Percentiles rank a stretch among this genome's conserved stretches.
These are phyloP conservation scores for Backusella psychrophila DNA, from an alignment of 192 early-diverging fungal genomes.

Conservation along the genomic window DNA sequence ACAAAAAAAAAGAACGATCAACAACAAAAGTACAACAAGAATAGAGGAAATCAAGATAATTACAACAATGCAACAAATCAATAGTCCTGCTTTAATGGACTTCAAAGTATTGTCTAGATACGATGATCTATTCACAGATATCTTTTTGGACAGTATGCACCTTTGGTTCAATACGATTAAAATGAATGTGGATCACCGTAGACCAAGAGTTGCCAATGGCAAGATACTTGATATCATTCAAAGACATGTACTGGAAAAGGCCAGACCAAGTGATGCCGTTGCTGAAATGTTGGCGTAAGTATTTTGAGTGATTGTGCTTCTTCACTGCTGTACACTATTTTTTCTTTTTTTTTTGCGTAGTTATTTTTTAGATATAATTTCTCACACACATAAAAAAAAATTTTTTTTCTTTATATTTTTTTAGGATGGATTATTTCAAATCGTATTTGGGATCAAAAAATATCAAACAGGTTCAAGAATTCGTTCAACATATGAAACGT, in stretches of 20 bases:
- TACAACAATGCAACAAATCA: neutral
- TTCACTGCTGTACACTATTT: neutral
- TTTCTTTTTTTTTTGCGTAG: neutral
- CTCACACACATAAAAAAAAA: slow-evolving; percentile 3
- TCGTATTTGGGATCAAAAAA: slow-evolving; percentile 32
- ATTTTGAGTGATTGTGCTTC: neutral
- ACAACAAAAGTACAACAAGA: neutral
- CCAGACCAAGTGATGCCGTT: slow-evolving; percentile 37
- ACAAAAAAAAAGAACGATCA: neutral
- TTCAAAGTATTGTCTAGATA: slow-evolving; percentile 42
- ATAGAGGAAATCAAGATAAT: neutral
- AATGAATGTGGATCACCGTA: slow-evolving; percentile 42
- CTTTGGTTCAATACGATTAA: slow-evolving; percentile 57
- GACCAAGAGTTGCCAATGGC: slow-evolving; percentile 15
- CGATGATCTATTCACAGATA: slow-evolving; percentile 51
- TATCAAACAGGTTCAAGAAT: slow-evolving; percentile 33
- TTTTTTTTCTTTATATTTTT: neutral
- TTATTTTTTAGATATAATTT: neutral
- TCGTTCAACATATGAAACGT: slow-evolving; percentile 41
- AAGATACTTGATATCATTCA: slow-evolving; percentile 43
- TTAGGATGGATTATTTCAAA: slow-evolving; percentile 41
- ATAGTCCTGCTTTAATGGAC: slow-evolving; percentile 38
- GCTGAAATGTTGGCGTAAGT: slow-evolving; percentile 43
- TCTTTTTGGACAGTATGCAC: slow-evolving; percentile 44
- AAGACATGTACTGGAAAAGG: slow-evolving; percentile 33